These are phyloP conservation scores for Lichtheimia ornata DNA, from an alignment of 371 early-diverging fungal genomes.

Conservation along the genomic window DNA sequence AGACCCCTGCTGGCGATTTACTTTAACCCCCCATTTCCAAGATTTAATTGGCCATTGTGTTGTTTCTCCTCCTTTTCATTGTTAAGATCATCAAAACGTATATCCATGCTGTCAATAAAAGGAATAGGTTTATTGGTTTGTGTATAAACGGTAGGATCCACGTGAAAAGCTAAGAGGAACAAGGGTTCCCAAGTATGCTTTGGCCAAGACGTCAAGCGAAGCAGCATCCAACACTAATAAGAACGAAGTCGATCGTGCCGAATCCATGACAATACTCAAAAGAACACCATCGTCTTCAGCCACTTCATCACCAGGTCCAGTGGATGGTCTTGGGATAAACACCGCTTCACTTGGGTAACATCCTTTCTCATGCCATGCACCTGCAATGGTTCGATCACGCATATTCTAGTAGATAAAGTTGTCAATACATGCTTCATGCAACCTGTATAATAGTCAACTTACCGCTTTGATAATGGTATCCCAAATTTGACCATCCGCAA, in stretches of 20 bases:
- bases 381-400: conserved; percentile 28
- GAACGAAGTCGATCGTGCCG: conserved; percentile 64
- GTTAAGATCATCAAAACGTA: no score
- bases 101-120: no score
- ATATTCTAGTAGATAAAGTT: conserved; percentile 23
- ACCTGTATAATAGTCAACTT: conserved; percentile 20
- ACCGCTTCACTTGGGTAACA: conserved; percentile 80
- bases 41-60: no score
- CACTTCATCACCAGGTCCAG: conserved; percentile 29
- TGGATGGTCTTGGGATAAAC: conserved; percentile 60
- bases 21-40: no score
- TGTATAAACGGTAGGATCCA: conserved; percentile 28
- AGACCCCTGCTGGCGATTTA: no score
- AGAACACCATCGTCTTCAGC: conserved; percentile 73
- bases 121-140: no score
- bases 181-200: conserved; percentile 61
- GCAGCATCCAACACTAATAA: conserved; percentile 72
- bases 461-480: conserved; percentile 72
- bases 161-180: conserved; percentile 70
- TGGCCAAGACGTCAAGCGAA: conserved; percentile 62
- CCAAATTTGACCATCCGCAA: conserved; percentile 56
- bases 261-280: conserved; percentile 73
- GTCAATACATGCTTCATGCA: background rate
- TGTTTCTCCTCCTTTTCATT: no score
- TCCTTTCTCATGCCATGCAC: conserved; percentile 53